Evolutionary conservation across 1,284 basidiomycete genomes (phyloP), one percentile per base, ranked within the genome.

Genomic region (Papiliotrema fonsecae): DNA sequence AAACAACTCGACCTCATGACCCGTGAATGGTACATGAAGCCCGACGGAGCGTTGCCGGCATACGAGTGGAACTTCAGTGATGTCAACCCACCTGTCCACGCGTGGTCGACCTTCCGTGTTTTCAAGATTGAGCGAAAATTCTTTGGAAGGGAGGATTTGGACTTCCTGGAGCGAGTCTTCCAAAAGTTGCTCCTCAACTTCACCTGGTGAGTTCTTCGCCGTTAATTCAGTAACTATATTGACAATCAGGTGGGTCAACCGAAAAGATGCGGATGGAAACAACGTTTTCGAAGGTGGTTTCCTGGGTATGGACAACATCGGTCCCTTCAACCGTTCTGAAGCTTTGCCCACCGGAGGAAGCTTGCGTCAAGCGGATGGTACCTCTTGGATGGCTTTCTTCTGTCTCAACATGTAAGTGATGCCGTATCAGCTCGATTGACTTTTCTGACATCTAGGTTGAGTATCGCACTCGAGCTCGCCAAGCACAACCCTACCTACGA

Each of bases 341-440:
- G 88, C 89, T 21, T 75, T 97, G 35, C 93, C 93, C 5, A 97
- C 92, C 1, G 93, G 55, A 44, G 91, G 91, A 10, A 80, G 74
- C 13, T 78, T 98, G 49, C 90, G 93, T 47, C 94, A 98, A 75
- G 91, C 94, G 7, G 94, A 97, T 71, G 94, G 93, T 16, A 97
- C 94, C 5, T 89, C 92, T 0, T 97, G 94, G 94, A 98, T 98
- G 94, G 93, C 90, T 25, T 97, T 97, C 77, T 98, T 94, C 72
- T 89, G 85, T 61, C 76, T 97, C 53, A 94, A 94, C 67, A 97
- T 97, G 92, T 87, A 56, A 63, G 80, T 47, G 25, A 25, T 14
- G n/a, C 4, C 14, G 1, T 39, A 16, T 36, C 18, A 28, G 24
- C 13, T 18, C 14, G 25, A 34, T 31, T n/a, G n/a, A n/a, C 46